Base-by-base conservation (phyloP, 495 filamentous ascomycete genomes). In the Neurospora terricola region DNA sequence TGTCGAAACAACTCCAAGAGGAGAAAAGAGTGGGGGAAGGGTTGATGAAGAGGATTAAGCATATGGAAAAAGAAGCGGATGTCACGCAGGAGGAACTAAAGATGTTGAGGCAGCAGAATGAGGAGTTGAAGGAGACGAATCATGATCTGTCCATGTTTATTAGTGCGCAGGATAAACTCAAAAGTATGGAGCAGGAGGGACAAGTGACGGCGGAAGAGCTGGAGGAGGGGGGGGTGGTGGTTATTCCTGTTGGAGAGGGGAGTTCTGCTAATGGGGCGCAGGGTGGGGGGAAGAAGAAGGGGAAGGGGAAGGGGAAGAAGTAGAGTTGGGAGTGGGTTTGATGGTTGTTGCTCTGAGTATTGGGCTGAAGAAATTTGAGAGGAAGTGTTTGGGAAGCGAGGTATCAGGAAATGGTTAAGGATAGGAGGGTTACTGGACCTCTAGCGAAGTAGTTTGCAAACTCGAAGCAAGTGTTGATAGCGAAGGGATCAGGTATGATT, bases 141-240 rank as follows among this genome's bases (percentile, higher is more conserved):
- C 85, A 93, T n/a, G 96, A 99, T 81, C 78, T 99, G 78, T 90
- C 87, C 36, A 96, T 97, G 83, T 96, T 94, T 78, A 94, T 99
- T 69, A 91, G 89, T 66, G 91, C 92, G 4, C 88, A 91, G 78
- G 90, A 96, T 83, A 94, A 93, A 78, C 81, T 99, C 76, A 89
- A 89, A 84, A 89, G 91, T 80, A 81, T 90, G 80, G 85, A 87
- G 77, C 75, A 85, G 75, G 88, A 87, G 70, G 90, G 90, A 23
- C 87, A 89, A 81, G 81, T 91, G 18, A 84, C 86, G 42, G 84
- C 88, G 78, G 86, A 83, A 2, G 88, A 87, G 79, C 68, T 86
- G 62, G 82, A 83, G 73, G 83, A 82, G 40, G 87, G 80, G 73
- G 88, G 80, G 69, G 87, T 76, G 74, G 84, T 79, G 80, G 86